Percentiles rank a stretch among this genome's conserved stretches.
Conservation (phyloP, 2,329 filamentous ascomycete species). For the Blastomyces percursus region DNA sequence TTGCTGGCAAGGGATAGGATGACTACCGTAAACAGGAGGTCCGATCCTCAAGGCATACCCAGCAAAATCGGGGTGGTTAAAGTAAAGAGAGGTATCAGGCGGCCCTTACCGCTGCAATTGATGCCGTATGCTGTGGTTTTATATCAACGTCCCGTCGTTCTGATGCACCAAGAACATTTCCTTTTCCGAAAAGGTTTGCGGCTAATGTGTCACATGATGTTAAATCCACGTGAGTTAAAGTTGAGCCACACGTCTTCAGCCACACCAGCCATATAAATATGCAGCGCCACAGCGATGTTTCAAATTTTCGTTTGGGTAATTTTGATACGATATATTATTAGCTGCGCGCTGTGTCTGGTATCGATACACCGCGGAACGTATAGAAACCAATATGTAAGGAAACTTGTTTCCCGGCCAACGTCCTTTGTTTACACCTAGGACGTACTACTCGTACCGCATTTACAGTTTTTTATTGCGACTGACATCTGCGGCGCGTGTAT, state of each 20-base stretch:
- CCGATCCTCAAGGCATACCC: background rate
- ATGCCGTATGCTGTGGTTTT: background rate
- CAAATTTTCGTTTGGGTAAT: background rate
- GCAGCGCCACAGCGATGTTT: background rate
- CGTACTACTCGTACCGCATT: background rate
- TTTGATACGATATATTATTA: background rate
- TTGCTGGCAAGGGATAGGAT: background rate
- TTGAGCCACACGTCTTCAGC: too few species aligned
- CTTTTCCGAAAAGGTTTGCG: background rate
- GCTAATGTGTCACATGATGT: background rate
- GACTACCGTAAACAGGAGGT: background rate
- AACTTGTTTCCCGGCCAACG: conserved; percentile 3
- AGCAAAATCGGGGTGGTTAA: background rate
- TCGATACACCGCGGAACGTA: background rate
- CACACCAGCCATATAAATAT: background rate
- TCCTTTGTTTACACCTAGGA: background rate
- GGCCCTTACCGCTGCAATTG: conserved; percentile 1
- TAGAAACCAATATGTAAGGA: background rate
- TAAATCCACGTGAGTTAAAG: background rate
- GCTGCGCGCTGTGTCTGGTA: background rate
- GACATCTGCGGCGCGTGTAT: background rate
- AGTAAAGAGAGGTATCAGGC: background rate
- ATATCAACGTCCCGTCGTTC: background rate
- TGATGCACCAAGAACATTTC: background rate
- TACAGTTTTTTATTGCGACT: background rate